phyloP scores from a whole-genome alignment of 805 yeast genomes.

The Nakazawaea ernobii region DNA sequence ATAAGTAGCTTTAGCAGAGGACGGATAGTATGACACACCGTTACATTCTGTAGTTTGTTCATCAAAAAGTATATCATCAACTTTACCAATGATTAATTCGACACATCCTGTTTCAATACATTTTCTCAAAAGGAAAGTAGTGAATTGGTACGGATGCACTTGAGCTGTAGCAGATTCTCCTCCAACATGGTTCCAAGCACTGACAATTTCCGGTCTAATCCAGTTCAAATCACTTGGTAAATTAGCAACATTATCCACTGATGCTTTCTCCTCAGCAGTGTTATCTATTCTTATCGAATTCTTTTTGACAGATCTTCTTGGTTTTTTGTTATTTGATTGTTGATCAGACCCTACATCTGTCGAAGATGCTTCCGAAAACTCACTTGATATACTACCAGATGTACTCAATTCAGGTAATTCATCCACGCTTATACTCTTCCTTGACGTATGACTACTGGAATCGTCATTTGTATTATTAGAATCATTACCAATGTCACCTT shows the following conservation, averaged over 20 bases:
- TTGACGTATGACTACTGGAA: background rate
- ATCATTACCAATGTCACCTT: constrained; percentile 58
- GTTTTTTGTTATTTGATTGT: constrained; percentile 8
- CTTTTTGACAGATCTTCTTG: constrained; percentile 23
- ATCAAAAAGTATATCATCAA: constrained; percentile 56
- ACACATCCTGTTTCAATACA: constrained; percentile 80
- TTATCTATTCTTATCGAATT: constrained; percentile 25
- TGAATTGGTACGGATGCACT: constrained; percentile 92
- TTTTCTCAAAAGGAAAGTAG: constrained; percentile 73
- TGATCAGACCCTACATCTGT: constrained; percentile 1
- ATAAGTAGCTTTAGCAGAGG: constrained; percentile 27
- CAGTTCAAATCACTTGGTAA: constrained; percentile 70
- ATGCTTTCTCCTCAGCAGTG: constrained; percentile 17
- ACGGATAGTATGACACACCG: constrained; percentile 58
- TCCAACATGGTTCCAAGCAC: constrained; percentile 75
- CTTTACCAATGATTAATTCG: constrained; percentile 83
- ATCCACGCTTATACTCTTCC: background rate
- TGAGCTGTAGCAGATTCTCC: constrained; percentile 89
- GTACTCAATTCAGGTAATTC: constrained; percentile 6
- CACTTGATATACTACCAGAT: constrained; percentile 1
- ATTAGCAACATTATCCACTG: constrained; percentile 8
- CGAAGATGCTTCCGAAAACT: constrained; percentile 4
- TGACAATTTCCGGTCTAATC: constrained; percentile 61
- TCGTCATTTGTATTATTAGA: background rate
- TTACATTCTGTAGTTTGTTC: constrained; percentile 61